phyloP scores from a whole-genome alignment of 1,284 basidiomycete species.

The Cryptococcus sp. region DNA sequence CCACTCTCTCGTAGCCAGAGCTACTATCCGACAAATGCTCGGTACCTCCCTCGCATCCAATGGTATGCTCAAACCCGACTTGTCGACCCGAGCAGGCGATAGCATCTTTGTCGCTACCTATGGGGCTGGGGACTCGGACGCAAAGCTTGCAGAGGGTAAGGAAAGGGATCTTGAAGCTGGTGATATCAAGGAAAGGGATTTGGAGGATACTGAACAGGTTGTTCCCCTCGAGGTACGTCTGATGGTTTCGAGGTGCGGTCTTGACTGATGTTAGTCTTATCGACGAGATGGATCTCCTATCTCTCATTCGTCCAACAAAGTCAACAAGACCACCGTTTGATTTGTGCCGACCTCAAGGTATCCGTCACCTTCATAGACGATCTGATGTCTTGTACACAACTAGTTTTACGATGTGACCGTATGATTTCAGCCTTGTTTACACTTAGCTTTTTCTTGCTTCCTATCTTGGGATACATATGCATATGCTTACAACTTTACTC shows the following conservation, averaged over 20 bases:
- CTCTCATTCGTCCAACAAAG: not conserved
- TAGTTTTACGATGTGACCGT: too few relatives aligned
- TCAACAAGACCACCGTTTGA: too few relatives aligned
- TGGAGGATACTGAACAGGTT: not conserved
- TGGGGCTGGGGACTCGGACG: not conserved
- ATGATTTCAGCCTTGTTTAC: too few relatives aligned
- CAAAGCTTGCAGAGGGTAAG: not conserved
- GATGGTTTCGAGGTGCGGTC: not conserved
- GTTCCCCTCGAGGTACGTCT: not conserved
- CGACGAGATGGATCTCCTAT: not conserved
- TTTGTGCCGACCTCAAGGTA: too few relatives aligned
- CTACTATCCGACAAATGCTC: slow-evolving; percentile 6
- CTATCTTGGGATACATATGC: too few relatives aligned
- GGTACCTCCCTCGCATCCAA: not conserved
- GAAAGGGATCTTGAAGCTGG: not conserved
- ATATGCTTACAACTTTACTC: too few relatives aligned
- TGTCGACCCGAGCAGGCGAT: not conserved
- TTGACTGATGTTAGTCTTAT: not conserved
- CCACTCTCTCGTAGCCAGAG: slow-evolving; percentile 7
- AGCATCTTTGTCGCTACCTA: not conserved
- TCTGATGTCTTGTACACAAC: too few relatives aligned
- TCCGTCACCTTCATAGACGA: too few relatives aligned
- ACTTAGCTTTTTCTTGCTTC: too few relatives aligned
- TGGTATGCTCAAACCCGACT: not conserved
- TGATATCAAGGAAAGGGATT: too few relatives aligned